phyloP scores from a whole-genome alignment of 1,284 basidiomycete genomes.

The Dichomitus squalens region DNA sequence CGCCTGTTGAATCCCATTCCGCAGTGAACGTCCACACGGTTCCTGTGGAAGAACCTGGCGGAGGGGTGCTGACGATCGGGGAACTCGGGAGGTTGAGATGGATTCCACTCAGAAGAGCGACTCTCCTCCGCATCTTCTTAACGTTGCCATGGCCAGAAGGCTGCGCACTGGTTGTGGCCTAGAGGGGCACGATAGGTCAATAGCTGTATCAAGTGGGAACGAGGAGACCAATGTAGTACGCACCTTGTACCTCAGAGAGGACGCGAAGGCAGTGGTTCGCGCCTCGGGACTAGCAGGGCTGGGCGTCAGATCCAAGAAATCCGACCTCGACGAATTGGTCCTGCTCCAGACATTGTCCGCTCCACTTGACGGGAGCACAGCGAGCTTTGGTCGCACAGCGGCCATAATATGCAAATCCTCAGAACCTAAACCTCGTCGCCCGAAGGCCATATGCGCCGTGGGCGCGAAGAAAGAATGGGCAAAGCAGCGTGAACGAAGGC shows the following conservation, averaged over 20 bases:
- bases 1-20: slow-evolving; percentile 32
- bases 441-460: slow-evolving; percentile 27
- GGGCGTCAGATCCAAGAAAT: slow-evolving; percentile 20
- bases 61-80: slow-evolving; percentile 23
- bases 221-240: background rate
- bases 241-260: slow-evolving; percentile 17
- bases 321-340: slow-evolving; percentile 28
- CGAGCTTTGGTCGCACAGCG: slow-evolving; percentile 37
- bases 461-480: slow-evolving; percentile 15
- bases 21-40: slow-evolving; percentile 36
- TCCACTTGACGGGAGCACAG: slow-evolving; percentile 28
- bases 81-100: slow-evolving; percentile 31
- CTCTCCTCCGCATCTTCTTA: slow-evolving; percentile 35
- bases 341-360: slow-evolving; percentile 37
- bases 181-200: background rate
- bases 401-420: slow-evolving; percentile 33
- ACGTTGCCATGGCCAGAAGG: slow-evolving; percentile 18
- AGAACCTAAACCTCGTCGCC: slow-evolving; percentile 27
- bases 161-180: slow-evolving; percentile 21
- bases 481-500: slow-evolving; percentile 16
- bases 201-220: background rate
- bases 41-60: slow-evolving; percentile 25
- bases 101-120: slow-evolving; percentile 29
- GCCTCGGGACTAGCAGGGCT: slow-evolving; percentile 9
- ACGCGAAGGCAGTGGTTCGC: slow-evolving; percentile 3